Evolutionary conservation across 306 rosid genomes (phyloP), one percentile per base, ranked within the genome.

Genomic region (Casuarina equisetifolia): DNA sequence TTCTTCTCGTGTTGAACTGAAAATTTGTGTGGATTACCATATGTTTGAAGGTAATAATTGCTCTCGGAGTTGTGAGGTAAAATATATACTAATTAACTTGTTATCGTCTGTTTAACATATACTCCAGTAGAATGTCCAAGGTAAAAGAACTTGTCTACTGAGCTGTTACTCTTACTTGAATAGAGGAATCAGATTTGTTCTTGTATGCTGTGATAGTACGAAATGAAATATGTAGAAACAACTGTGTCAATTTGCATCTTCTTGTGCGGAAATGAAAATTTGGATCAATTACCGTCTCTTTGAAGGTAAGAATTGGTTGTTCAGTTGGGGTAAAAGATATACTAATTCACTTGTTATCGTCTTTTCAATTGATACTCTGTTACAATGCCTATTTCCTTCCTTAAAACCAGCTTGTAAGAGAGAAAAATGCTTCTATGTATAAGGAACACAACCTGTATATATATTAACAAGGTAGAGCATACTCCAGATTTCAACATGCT

Each of bases 111-210:
- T 25, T 25, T 25, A 25, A 25, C 32, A 25, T 25, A 25, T 25
- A 25, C 32, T 25, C 32, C 32, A 25, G 32, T 25, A 25, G 32
- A 25, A 25, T 25, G 32, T 82, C 95, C 78, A 88, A 88, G 95
- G 97, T 92, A 67, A 36, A 45, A 25, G 17, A 51, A 36, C 16
- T 74, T 71, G 53, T 15, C 72, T 50, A n/a, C 13, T n/a, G 5
- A 50, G 40, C 19, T 50, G 2, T 35, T 7, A 9, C 11, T 61
- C 35, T 61, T 35, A 1, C 43, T 32, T 61, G 16, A 9, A 4
- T 43, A 61, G 32, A 17, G 36, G 49, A 40, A 67, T 67, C 16
- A 17, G 49, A 67, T 40, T 67, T 67, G n/a, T 16, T 66, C 49
- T 40, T 66, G 35, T 17, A 17, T 16, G 71, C 13, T 66, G 15